phyloP scores from a whole-genome alignment of 768 basidiomycete species.

The Agaricus subrufescens region DNA sequence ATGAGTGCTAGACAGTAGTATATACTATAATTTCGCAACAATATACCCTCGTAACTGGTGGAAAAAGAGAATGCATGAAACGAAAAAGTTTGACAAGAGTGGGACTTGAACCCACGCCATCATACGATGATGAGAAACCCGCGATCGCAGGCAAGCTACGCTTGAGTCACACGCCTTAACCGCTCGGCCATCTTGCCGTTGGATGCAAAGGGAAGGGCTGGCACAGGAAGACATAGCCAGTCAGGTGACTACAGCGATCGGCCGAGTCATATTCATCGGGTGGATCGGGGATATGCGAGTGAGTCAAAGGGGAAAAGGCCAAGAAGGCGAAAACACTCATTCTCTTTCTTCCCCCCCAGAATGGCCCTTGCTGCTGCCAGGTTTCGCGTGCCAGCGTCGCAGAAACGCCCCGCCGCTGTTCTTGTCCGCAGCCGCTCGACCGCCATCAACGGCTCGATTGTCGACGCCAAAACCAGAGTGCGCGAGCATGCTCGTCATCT shows the following conservation, averaged over 20 bases:
- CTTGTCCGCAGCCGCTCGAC: conserved; percentile 24
- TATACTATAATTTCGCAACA: too few relatives aligned
- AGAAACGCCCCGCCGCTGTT: conserved; percentile 14
- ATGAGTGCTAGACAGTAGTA: neutral
- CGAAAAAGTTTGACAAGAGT: conserved; percentile 26
- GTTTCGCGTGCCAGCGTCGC: conserved; percentile 17
- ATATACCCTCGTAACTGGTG: too few relatives aligned
- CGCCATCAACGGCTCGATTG: conserved; percentile 36
- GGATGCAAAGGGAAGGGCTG: neutral
- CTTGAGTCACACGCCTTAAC: conserved; percentile 14
- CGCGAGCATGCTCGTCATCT: conserved; percentile 73
- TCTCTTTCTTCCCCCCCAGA: neutral
- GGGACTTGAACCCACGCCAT: conserved; percentile 32
- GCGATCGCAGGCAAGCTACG: conserved; percentile 20
- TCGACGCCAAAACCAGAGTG: conserved; percentile 80
- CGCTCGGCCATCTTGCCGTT: conserved; percentile 15
- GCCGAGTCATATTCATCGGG: neutral
- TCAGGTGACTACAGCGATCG: neutral
- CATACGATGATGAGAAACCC: conserved; percentile 28
- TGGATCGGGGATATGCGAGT: too few relatives aligned
- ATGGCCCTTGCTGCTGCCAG: conserved; percentile 25
- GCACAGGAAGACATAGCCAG: neutral
- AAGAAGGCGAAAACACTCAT: too few relatives aligned
- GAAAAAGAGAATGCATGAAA: too few relatives aligned
- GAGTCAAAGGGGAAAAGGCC: too few relatives aligned